Percentiles rank a stretch among this genome's conserved stretches.
phyloP scores from a whole-genome alignment of 768 basidiomycete species.

The Leccinum fibrillosum region DNA sequence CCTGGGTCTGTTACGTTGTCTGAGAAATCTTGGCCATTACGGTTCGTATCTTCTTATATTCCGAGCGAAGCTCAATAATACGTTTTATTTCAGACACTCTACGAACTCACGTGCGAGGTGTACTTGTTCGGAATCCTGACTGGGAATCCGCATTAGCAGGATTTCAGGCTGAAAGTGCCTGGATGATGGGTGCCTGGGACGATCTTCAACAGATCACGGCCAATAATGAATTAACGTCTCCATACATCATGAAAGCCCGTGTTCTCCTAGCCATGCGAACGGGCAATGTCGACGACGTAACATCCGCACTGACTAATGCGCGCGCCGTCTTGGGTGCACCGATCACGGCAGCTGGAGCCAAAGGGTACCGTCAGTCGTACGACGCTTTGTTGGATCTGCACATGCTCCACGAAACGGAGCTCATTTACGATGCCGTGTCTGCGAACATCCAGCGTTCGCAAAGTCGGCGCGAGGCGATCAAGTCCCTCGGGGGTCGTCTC shows the following conservation, averaged over 20 bases:
- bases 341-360: conserved; percentile 75
- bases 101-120: conserved; percentile 90
- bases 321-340: conserved; percentile 73
- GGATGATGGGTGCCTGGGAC: conserved; percentile 94
- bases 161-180: conserved; percentile 90
- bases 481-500: conserved; percentile 38
- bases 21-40: conserved; percentile 94
- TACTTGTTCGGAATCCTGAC: conserved; percentile 77
- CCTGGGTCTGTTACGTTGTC: conserved; percentile 83
- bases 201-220: conserved; percentile 66
- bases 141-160: conserved; percentile 78
- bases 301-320: conserved; percentile 55
- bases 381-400: conserved; percentile 85
- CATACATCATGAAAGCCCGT: conserved; percentile 72
- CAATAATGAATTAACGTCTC: conserved; percentile 45
- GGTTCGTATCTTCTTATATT: conserved; percentile 50
- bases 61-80: background rate
- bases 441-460: conserved; percentile 39
- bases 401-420: conserved; percentile 79
- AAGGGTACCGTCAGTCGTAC: conserved; percentile 84
- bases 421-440: conserved; percentile 49
- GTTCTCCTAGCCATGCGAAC: conserved; percentile 77
- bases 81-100: conserved; percentile 67
- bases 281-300: conserved; percentile 44
- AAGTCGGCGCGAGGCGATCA: conserved; percentile 40